phyloP scores from a whole-genome alignment of 768 basidiomycete species.

The Termitomyces bulborhizus region DNA sequence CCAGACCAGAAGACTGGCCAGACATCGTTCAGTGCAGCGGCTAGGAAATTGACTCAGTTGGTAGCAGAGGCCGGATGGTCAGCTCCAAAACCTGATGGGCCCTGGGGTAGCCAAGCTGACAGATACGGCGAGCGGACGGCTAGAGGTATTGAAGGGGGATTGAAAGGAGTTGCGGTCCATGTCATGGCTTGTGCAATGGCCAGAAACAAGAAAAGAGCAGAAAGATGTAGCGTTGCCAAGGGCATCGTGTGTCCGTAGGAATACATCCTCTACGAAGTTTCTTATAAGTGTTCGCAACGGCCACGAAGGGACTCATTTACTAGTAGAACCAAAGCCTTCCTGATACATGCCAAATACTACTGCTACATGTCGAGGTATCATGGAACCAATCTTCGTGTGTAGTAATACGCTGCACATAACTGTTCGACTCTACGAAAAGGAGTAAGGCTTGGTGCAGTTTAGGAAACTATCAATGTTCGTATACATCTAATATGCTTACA shows the following conservation, averaged over 20 bases:
- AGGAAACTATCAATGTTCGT: too few species aligned
- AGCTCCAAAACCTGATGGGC: conserved; percentile 29
- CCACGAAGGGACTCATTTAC: background rate
- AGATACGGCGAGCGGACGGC: conserved; percentile 64
- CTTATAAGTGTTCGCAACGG: background rate
- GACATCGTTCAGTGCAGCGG: too few species aligned
- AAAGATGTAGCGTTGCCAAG: background rate
- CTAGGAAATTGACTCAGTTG: background rate
- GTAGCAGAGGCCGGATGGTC: background rate
- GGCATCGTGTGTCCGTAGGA: background rate
- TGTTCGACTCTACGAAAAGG: too few species aligned
- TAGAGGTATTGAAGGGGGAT: conserved; percentile 55
- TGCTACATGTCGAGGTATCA: too few species aligned
- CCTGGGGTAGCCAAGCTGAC: conserved; percentile 59
- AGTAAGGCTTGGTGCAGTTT: too few species aligned
- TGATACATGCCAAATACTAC: too few species aligned
- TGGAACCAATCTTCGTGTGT: too few species aligned
- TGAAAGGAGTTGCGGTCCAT: conserved; percentile 49
- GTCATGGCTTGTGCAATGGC: conserved; percentile 24
- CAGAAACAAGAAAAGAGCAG: conserved; percentile 8
- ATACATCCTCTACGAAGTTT: background rate
- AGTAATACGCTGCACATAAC: too few species aligned
- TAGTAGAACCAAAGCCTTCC: background rate
- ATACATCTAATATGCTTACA: too few species aligned
- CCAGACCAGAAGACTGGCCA: too few species aligned